These are phyloP conservation scores for Arthrinium puccinioides DNA, from an alignment of 2,329 filamentous ascomycete species.

Conservation along the genomic window DNA sequence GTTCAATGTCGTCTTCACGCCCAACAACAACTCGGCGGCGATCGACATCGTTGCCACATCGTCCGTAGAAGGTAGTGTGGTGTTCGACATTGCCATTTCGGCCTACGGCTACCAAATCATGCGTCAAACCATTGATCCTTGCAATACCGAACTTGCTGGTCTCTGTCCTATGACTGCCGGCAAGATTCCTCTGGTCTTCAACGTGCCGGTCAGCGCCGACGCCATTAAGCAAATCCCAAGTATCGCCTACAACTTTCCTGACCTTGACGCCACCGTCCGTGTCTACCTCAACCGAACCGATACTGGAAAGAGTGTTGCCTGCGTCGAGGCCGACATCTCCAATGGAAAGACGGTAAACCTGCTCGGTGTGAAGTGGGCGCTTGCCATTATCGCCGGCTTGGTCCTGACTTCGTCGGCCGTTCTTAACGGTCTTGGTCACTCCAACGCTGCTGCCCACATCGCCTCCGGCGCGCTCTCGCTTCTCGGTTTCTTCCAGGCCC, in stretches of 20 bases:
- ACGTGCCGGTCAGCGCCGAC: constrained; percentile 47
- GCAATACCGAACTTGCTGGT: constrained; percentile 59
- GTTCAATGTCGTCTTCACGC: constrained; percentile 79
- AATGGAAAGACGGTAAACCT: constrained; percentile 82
- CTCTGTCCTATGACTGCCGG: constrained; percentile 89
- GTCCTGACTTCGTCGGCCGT: constrained; percentile 73
- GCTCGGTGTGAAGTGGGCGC: constrained; percentile 71
- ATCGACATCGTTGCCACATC: constrained; percentile 78
- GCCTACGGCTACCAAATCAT: constrained; percentile 78
- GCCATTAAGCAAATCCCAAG: constrained; percentile 59
- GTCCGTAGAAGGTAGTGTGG: constrained; percentile 73
- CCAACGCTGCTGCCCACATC: constrained; percentile 80
- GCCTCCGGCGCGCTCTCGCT: constrained; percentile 78
- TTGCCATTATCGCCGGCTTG: constrained; percentile 69
- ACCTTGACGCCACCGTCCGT: constrained; percentile 71
- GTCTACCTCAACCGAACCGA: constrained; percentile 64
- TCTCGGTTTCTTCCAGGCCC: constrained; percentile 81
- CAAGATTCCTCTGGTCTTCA: constrained; percentile 68
- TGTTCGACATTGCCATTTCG: constrained; percentile 66
- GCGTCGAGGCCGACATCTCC: constrained; percentile 71
- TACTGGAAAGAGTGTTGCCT: constrained; percentile 56
- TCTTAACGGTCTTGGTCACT: constrained; percentile 75
- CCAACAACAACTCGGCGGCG: constrained; percentile 62
- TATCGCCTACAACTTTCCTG: constrained; percentile 76
- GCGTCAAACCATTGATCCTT: constrained; percentile 66